Percentiles rank a stretch among this genome's conserved stretches.
Conservation (phyloP, 2,329 filamentous ascomycete genomes). For the Hypoxylon sp. region DNA sequence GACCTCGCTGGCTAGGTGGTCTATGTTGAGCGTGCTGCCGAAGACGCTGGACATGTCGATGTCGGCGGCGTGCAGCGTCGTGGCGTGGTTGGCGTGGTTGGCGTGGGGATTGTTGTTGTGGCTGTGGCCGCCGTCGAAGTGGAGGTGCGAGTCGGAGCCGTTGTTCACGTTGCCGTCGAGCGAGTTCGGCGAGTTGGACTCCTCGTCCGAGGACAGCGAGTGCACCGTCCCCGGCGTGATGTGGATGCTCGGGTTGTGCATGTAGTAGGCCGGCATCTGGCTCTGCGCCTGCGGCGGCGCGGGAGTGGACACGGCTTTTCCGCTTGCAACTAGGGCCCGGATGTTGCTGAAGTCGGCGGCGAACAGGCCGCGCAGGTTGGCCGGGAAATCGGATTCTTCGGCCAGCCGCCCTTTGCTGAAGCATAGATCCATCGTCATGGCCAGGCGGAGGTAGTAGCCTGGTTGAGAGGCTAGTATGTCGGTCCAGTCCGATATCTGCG, state of each 20-base stretch:
- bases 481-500: conserved; percentile 56
- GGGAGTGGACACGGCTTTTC: conserved; percentile 8
- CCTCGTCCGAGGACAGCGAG: conserved; percentile 49
- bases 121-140: not conserved
- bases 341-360: conserved; percentile 55
- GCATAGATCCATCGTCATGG: conserved; percentile 59
- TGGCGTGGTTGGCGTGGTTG: not conserved
- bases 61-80: conserved; percentile 13
- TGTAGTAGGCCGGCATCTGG: conserved; percentile 19
- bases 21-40: conserved; percentile 47
- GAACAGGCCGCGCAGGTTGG: conserved; percentile 56
- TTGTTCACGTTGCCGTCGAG: conserved; percentile 24
- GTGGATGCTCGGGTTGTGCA: conserved; percentile 24
- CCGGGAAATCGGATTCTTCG: conserved; percentile 58
- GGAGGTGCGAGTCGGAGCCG: not conserved
- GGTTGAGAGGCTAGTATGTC: conserved; percentile 58
- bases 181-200: conserved; percentile 47
- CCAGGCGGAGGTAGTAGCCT: conserved; percentile 57
- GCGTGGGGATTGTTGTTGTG: not conserved
- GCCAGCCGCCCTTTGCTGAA: conserved; percentile 58
- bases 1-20: conserved; percentile 50
- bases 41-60: conserved; percentile 44
- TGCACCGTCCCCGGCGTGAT: conserved; percentile 47
- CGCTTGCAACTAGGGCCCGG: conserved; percentile 49
- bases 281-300: conserved; percentile 10